Evolutionary conservation across 2,329 filamentous ascomycete genomes (phyloP).

Genomic region (Sclerotinia subarctica): DNA sequence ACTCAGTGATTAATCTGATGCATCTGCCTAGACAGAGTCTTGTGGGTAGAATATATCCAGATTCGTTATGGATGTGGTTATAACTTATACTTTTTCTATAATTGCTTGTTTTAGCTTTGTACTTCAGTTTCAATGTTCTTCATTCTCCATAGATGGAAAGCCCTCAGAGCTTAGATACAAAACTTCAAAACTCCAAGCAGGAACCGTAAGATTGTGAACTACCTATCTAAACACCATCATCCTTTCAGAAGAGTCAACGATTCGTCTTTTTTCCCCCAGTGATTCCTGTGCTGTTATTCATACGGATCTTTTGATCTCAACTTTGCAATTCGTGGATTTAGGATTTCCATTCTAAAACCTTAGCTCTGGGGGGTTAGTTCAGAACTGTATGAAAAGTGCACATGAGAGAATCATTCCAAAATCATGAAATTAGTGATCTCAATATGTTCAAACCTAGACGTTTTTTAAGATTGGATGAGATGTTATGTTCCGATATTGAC

Average conservation of each 20-base stretch:
- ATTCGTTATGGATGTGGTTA: background rate
- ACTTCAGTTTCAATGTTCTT: background rate
- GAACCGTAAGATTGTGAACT: background rate
- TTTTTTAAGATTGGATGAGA: too few relatives aligned
- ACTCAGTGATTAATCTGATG: background rate
- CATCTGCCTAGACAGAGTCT: background rate
- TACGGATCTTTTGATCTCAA: too few relatives aligned
- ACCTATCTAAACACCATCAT: too few relatives aligned
- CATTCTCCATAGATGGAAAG: background rate
- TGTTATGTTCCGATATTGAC: background rate
- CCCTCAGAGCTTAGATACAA: background rate
- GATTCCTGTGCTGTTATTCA: background rate
- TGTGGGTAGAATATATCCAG: background rate
- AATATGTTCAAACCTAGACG: too few relatives aligned
- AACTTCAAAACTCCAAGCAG: background rate
- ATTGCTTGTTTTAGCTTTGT: background rate
- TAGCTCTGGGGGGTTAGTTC: background rate
- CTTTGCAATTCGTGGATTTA: conserved; percentile 4
- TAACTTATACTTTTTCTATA: background rate
- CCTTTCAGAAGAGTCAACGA: too few relatives aligned
- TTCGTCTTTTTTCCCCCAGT: background rate
- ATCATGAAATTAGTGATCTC: background rate
- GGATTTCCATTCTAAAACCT: background rate
- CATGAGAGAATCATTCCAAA: background rate
- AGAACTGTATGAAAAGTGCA: background rate